Conservation (phyloP, 768 basidiomycete genomes). For the Gautieria morchelliformis region DNA sequence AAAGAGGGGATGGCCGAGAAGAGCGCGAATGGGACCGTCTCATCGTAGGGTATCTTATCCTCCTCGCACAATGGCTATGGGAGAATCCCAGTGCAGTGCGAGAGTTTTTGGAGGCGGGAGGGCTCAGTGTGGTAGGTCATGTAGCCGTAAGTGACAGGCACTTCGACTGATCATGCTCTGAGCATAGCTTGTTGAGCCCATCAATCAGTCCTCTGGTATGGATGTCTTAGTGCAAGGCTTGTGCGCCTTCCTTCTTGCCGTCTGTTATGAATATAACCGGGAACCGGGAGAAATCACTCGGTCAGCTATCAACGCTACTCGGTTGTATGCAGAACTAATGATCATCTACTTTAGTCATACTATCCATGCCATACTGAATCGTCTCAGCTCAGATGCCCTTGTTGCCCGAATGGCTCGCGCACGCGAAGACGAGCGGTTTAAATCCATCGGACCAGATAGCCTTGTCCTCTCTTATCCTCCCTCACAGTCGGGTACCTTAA, state of each 20-base stretch:
- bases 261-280: conserved; percentile 94
- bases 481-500: conserved; percentile 11
- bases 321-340: neutral
- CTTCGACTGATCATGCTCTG: neutral
- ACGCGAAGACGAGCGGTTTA: conserved; percentile 90
- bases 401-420: conserved; percentile 78
- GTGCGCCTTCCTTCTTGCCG: conserved; percentile 83
- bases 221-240: conserved; percentile 85
- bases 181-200: conserved; percentile 80
- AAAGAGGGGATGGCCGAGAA: conserved; percentile 50
- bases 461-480: conserved; percentile 47
- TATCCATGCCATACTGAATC: conserved; percentile 81
- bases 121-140: conserved; percentile 74
- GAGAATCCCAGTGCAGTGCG: conserved; percentile 83
- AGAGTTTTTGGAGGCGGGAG: conserved; percentile 86
- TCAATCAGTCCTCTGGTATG: conserved; percentile 80
- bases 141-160: neutral
- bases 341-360: conserved; percentile 38
- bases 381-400: conserved; percentile 84
- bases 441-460: conserved; percentile 76
- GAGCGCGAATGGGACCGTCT: conserved; percentile 85
- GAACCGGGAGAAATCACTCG: conserved; percentile 95
- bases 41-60: conserved; percentile 73
- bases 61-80: conserved; percentile 93
- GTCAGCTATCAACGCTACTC: conserved; percentile 30